Percentiles rank a stretch among this genome's conserved stretches.
These are phyloP conservation scores for Dendrothele bispora DNA, from an alignment of 768 basidiomycete genomes.

Conservation along the genomic window DNA sequence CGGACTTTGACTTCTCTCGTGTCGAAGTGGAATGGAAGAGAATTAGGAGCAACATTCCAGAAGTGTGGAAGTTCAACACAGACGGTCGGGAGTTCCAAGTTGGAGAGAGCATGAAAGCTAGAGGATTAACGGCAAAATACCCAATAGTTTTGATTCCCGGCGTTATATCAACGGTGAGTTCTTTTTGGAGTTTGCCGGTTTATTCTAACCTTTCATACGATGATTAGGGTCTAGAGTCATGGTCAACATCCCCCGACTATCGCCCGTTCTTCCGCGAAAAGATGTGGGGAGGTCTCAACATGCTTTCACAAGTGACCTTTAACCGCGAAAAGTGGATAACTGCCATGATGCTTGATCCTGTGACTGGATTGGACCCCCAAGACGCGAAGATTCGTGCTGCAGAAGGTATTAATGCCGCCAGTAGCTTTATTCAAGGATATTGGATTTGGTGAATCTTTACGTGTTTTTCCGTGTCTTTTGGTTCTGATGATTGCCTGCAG, in stretches of 20 bases:
- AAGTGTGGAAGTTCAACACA: constrained; percentile 78
- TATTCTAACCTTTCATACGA: background rate
- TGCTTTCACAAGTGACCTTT: constrained; percentile 81
- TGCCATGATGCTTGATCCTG: constrained; percentile 87
- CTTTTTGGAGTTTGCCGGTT: background rate
- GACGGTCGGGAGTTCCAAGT: constrained; percentile 82
- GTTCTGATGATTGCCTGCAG: constrained; percentile 31
- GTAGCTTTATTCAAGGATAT: constrained; percentile 84
- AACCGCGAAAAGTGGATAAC: constrained; percentile 89
- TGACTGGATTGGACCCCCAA: constrained; percentile 87
- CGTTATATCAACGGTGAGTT: constrained; percentile 78
- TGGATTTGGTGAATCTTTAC: constrained; percentile 78
- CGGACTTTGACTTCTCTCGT: constrained; percentile 64
- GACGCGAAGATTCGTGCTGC: constrained; percentile 87
- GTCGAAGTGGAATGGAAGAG: constrained; percentile 74
- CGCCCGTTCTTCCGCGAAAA: constrained; percentile 92
- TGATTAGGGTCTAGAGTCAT: constrained; percentile 79
- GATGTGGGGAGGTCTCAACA: constrained; percentile 75
- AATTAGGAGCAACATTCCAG: constrained; percentile 68
- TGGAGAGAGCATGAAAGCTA: constrained; percentile 64
- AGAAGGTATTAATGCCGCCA: constrained; percentile 89
- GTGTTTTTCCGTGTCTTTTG: background rate
- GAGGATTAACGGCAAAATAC: constrained; percentile 66
- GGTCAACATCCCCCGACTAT: constrained; percentile 87
- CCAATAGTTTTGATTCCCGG: constrained; percentile 90